phyloP scores from a whole-genome alignment of 768 basidiomycete genomes.

The Tephrocybe sp. region DNA sequence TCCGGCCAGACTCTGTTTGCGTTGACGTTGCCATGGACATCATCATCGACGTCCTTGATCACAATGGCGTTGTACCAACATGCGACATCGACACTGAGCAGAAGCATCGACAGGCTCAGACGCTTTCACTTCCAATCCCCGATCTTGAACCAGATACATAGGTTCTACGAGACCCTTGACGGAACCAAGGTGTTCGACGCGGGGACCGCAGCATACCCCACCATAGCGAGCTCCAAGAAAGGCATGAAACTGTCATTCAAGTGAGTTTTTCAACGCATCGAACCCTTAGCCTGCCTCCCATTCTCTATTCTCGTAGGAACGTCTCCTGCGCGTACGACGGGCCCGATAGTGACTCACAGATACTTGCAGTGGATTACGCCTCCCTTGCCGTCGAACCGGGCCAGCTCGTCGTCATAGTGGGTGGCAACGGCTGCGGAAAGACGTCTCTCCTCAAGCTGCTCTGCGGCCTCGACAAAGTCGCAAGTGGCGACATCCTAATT shows the following conservation, averaged over 20 bases:
- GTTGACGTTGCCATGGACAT: constrained; percentile 20
- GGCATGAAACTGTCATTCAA: constrained; percentile 27
- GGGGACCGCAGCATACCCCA: constrained; percentile 8
- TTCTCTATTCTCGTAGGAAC: constrained; percentile 4
- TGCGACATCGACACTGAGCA: constrained; percentile 13
- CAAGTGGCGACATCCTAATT: constrained; percentile 38
- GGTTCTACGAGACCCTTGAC: constrained; percentile 20
- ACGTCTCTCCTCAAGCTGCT: constrained; percentile 43
- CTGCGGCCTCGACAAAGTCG: constrained; percentile 29
- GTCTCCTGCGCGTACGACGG: constrained; percentile 16
- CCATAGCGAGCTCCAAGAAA: constrained; percentile 1
- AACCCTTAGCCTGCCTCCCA: not conserved
- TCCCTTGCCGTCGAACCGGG: constrained; percentile 41
- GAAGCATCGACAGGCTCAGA: constrained; percentile 16
- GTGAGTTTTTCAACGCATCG: constrained; percentile 8
- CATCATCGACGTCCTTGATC: constrained; percentile 28
- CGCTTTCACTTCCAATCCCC: constrained; percentile 10
- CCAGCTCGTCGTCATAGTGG: constrained; percentile 44
- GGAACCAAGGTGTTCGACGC: not conserved
- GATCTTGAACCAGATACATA: constrained; percentile 16
- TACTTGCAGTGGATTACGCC: constrained; percentile 25
- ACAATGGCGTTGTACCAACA: constrained; percentile 36
- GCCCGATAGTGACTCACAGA: constrained; percentile 8
- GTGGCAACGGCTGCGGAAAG: constrained; percentile 46
- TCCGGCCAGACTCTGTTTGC: constrained; percentile 24